Evolutionary conservation across 306 rosid genomes (phyloP).

Genomic region (Quercus agrifolia): DNA sequence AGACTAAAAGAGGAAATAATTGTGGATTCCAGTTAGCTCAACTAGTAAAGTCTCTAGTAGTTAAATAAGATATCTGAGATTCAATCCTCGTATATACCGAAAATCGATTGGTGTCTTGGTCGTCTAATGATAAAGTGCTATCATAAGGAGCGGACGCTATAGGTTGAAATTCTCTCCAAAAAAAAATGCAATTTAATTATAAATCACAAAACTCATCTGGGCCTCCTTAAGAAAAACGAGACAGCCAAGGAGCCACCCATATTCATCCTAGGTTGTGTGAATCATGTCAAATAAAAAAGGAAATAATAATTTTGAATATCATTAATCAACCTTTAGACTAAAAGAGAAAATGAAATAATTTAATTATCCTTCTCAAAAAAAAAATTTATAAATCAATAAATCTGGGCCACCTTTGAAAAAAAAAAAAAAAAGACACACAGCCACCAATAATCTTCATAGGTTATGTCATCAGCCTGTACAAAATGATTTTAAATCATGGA

Average conservation of each 20-base stretch:
- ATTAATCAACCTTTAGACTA: neutral
- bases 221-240: too few species aligned
- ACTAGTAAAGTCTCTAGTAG: too few species aligned
- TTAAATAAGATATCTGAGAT: too few species aligned
- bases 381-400: neutral
- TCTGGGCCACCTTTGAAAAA: neutral
- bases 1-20: neutral
- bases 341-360: neutral
- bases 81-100: too few species aligned
- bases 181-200: neutral
- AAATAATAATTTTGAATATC: neutral
- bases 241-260: neutral
- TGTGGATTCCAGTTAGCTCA: too few species aligned
- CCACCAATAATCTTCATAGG: neutral
- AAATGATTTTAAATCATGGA: neutral
- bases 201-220: neutral
- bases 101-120: too few species aligned
- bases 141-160: too few species aligned
- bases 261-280: neutral
- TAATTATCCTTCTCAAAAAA: neutral
- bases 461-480: neutral
- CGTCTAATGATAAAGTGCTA: too few species aligned
- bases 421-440: neutral
- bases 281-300: neutral
- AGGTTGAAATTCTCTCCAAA: too few species aligned